Conservation (phyloP, 192 early-diverging fungal genomes). For the Coemansia sp. region DNA sequence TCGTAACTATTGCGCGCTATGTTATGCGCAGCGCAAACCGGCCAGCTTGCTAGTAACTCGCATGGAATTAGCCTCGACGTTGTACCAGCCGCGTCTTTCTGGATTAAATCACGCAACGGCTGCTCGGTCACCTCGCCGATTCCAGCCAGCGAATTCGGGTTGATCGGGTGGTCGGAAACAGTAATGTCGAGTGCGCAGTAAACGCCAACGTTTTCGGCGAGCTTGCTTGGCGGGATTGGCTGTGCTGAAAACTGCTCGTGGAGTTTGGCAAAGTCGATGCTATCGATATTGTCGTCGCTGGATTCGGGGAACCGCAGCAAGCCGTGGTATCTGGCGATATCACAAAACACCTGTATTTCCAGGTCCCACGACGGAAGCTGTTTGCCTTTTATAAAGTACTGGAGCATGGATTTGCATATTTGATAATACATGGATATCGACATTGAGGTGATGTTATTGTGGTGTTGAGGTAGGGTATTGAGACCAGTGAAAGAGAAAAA, state of each 20-base stretch:
- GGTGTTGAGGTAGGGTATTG: too few relatives aligned
- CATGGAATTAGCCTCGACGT: constrained; percentile 10
- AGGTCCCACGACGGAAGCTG: constrained; percentile 29
- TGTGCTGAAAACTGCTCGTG: constrained; percentile 1
- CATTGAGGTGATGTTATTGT: not conserved
- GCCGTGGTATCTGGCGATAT: constrained; percentile 6
- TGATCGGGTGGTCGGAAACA: constrained; percentile 10
- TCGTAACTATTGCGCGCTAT: not conserved
- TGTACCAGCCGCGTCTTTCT: not conserved
- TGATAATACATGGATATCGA: constrained; percentile 7
- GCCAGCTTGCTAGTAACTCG: constrained; percentile 18
- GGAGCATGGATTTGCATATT: constrained; percentile 4
- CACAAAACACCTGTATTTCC: constrained; percentile 17
- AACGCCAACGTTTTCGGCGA: constrained; percentile 18
- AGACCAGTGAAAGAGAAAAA: too few relatives aligned
- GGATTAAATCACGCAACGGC: constrained; percentile 10
- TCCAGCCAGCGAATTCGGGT: constrained; percentile 12
- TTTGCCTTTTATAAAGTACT: constrained; percentile 12
- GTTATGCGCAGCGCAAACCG: not conserved
- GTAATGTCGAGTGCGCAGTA: constrained; percentile 7
- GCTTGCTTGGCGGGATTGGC: constrained; percentile 8
- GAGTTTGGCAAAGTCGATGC: constrained; percentile 26
- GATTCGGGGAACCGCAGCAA: constrained; percentile 6
- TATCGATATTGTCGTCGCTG: constrained; percentile 22
- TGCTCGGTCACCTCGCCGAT: constrained; percentile 22